Base-by-base conservation (phyloP, 768 basidiomycete genomes). In the Mycena indigotica region DNA sequence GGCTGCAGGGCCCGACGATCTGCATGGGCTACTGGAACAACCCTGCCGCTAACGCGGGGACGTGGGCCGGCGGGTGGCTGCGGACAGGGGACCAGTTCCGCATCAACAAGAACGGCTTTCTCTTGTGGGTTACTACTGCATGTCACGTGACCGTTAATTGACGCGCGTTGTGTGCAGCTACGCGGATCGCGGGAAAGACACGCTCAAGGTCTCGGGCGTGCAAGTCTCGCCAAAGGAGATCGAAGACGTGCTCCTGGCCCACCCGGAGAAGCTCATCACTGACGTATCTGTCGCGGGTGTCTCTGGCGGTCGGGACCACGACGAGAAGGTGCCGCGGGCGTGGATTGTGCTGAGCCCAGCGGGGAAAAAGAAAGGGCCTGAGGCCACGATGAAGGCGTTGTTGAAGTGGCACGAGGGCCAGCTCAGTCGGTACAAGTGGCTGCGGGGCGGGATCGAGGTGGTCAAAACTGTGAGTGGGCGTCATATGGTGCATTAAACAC, bases 161-260 rank as follows among this genome's bases (percentile, higher is more conserved):
- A 53, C 17, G n/a, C 51, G n/a, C 5, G 26, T 38, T 10, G n/a
- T n/a, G 29, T 28, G 12, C 55, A 90, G 88, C 70, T 92, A 84
- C 63, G 84, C 84, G 13, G 91, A 93, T 69, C 80, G 91, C 52
- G 77, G 79, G n/a, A 92, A 93, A 85, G 91, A 93, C 65, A 91
- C 84, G 0, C 76, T 93, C 21, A 93, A 93, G 67, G 80, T 93
- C 2, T 90, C 88, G 0, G 91, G 91, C 3, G 77, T 76, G 49
- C 91, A 93, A 70, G 91, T 93, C 0, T 90, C 91, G 0, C 91
- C 91, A 0, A 79, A 81, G 17, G 91, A 93, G 67, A 87, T 93
- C 51, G 91, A 93, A 67, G 77, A 83, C 25, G 80, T 78, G 23
- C 72, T 93, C 2, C 77, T 86, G 19, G 76, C 75, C 0, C 83